Evolutionary conservation across 2,329 filamentous ascomycete genomes (phyloP), one percentile per base, ranked within the genome.

Genomic region (Thielaviopsis euricoi): DNA sequence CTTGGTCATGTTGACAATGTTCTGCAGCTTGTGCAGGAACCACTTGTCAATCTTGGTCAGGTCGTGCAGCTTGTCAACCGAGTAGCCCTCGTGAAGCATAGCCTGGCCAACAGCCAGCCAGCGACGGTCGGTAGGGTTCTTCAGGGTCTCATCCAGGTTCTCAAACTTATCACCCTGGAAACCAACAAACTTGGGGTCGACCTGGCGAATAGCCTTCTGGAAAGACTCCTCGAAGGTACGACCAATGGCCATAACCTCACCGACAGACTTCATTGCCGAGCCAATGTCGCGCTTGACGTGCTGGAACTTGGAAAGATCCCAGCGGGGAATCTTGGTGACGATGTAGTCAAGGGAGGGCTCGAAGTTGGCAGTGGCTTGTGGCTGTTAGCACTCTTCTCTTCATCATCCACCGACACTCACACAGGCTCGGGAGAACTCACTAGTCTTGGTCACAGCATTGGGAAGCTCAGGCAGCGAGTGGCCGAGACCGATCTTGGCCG

Each of bases 1-100:
- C 64, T 82, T 82, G 61, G 86, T 88, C 75, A 86, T 90, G 71
- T 97, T 82, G 56, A 95, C 93, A 66, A 98, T 87, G 76, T 97
- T 97, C 74, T 95, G 85, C 55, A 98, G 82, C 80, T 98, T 97
- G 82, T 96, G 82, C 65, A 98, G 75, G 79, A 98, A 98, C 93
- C 93, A 97, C 74, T 95, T 95, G 76, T 97, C 93, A 66, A 98
- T 98, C 79, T 95, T 96, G 74, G 87, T 95, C 65, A 98, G 76
- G 6, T 96, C 89, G 69, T 97, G 89, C 17, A 98, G 79, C 70
- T 80, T 83, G 63, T 98, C 91, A 52, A 96, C 89, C 1, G 87
- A 82, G 77, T 98, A 98, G 71, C 86, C 86, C 74, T 96, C 89
- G 76, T 97, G 89, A 64, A 95, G 82, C 89, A 98, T 94, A 63